Evolutionary conservation across 345 rosid genomes (phyloP).

Genomic region (Salix dunnii): DNA sequence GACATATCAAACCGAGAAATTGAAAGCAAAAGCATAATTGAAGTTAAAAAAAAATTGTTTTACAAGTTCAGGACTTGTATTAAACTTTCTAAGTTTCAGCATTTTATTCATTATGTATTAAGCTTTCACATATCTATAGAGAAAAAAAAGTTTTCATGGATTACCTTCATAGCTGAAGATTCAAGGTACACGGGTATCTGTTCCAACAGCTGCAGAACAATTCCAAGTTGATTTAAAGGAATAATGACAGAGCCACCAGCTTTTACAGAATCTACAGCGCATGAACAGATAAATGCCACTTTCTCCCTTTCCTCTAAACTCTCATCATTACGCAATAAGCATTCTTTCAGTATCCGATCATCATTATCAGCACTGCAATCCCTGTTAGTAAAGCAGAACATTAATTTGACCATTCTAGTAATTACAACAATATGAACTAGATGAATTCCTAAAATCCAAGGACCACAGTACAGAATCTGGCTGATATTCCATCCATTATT

Average conservation of each 20-base stretch:
- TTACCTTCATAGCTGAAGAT: slow-evolving; percentile 50
- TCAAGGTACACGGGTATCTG: slow-evolving; percentile 46
- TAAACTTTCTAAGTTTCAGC: background rate
- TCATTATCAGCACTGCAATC: slow-evolving; percentile 28
- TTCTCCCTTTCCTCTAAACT: slow-evolving; percentile 62
- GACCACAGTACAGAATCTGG: background rate
- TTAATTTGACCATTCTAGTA: slow-evolving; percentile 10
- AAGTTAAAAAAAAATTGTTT: background rate
- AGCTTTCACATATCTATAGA: background rate
- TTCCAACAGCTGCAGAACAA: slow-evolving; percentile 62
- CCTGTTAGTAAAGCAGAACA: background rate
- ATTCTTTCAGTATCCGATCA: slow-evolving; percentile 32
- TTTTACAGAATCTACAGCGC: slow-evolving; percentile 54
- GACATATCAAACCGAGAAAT: background rate
- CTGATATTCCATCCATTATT: background rate
- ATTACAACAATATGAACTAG: background rate
- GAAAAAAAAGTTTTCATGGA: background rate
- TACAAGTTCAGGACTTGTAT: background rate
- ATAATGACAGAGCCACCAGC: slow-evolving; percentile 79
- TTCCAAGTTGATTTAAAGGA: slow-evolving; percentile 53
- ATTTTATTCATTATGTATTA: background rate
- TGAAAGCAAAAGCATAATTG: background rate
- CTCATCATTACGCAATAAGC: slow-evolving; percentile 39
- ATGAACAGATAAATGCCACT: slow-evolving; percentile 60
- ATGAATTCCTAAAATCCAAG: background rate